phyloP scores from a whole-genome alignment of 805 yeast genomes.

The Teunomyces panamensis region DNA sequence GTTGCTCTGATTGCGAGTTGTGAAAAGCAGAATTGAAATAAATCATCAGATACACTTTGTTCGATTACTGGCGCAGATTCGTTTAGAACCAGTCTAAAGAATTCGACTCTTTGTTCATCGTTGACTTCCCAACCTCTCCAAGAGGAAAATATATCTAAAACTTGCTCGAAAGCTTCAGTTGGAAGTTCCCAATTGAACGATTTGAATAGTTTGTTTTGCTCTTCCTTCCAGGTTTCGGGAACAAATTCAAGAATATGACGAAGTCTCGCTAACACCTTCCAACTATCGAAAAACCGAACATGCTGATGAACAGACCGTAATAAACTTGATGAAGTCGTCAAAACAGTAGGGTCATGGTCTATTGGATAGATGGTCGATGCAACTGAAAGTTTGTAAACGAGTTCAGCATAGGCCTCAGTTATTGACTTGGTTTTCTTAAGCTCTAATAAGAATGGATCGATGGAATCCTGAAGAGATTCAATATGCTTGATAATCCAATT shows the following conservation, averaged over 20 bases:
- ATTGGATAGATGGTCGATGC: constrained; percentile 45
- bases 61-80: background rate
- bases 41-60: background rate
- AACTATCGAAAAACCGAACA: constrained; percentile 75
- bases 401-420: constrained; percentile 24
- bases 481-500: constrained; percentile 21
- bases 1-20: constrained; percentile 5
- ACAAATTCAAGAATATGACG: constrained; percentile 66
- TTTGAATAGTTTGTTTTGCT: constrained; percentile 28
- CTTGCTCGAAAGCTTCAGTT: constrained; percentile 49
- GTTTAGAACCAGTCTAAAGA: constrained; percentile 50
- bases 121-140: constrained; percentile 95
- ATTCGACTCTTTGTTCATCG: constrained; percentile 53
- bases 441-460: constrained; percentile 14
- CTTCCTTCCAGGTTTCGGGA: constrained; percentile 50
- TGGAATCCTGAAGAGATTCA: constrained; percentile 8
- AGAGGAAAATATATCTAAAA: constrained; percentile 55
- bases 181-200: constrained; percentile 45
- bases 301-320: constrained; percentile 70
- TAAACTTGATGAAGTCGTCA: constrained; percentile 84
- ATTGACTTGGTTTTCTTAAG: constrained; percentile 12
- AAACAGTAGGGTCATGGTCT: constrained; percentile 82
- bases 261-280: constrained; percentile 80
- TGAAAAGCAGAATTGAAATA: constrained; percentile 5
- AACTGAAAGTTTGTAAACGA: constrained; percentile 39